phyloP scores from a whole-genome alignment of 106 monocot genomes.

The Xerophyta viscosa region DNA sequence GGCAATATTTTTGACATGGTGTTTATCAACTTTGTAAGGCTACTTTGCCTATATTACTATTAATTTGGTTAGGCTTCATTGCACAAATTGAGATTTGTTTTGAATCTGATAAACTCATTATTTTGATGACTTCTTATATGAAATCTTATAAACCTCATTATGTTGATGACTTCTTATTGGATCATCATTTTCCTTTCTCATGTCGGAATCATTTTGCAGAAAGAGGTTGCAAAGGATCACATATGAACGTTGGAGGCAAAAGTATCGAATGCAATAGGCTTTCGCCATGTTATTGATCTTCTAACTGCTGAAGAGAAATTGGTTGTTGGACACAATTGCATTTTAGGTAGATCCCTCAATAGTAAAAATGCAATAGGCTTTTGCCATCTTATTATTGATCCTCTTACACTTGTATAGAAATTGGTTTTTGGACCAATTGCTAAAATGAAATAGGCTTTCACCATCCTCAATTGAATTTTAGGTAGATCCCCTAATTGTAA shows the following conservation, averaged over 20 bases:
- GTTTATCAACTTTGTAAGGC: no score
- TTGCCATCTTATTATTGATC: constrained; percentile 85
- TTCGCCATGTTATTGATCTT: constrained; percentile 91
- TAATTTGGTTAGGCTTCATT: no score
- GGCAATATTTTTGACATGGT: no score
- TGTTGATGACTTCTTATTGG: no score
- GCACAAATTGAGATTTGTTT: no score
- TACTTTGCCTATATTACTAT: no score
- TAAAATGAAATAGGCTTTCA: no score
- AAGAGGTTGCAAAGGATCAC: constrained; percentile 56
- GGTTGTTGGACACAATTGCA: constrained; percentile 92
- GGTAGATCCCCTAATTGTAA: not conserved
- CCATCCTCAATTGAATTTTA: not conserved
- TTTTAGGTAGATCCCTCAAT: constrained; percentile 44
- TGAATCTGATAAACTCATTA: no score
- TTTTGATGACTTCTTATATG: no score
- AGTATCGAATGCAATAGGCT: constrained; percentile 64
- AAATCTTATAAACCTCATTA: no score
- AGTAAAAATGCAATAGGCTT: constrained; percentile 53
- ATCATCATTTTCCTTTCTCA: no score
- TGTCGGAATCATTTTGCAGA: no score
- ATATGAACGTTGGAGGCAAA: constrained; percentile 26
- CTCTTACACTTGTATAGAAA: constrained; percentile 65
- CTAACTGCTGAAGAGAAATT: constrained; percentile 71
- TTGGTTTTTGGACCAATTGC: constrained; percentile 90